Percentiles rank a stretch among this genome's conserved stretches.
Conservation (phyloP, 1,284 basidiomycete species). For the Apiotrichum gamsii region DNA sequence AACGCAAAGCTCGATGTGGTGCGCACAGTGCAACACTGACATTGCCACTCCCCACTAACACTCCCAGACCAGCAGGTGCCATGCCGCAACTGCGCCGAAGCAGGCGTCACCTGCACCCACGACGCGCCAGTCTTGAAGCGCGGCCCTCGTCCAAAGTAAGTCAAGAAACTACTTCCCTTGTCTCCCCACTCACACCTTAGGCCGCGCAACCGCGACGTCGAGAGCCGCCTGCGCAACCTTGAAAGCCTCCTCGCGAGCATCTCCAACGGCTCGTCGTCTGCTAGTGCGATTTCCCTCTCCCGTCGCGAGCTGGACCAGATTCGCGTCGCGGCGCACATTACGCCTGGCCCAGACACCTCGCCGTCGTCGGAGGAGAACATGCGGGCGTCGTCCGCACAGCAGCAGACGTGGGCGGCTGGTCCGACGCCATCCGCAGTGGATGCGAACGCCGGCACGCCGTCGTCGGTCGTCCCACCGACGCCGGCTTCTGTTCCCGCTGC, state of each 20-base stretch:
- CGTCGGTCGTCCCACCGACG: background rate
- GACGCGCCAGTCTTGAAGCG: conserved; percentile 32
- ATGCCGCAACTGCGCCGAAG: conserved; percentile 28
- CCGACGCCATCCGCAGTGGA: background rate
- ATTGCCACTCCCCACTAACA: background rate
- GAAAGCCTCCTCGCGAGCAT: conserved; percentile 28
- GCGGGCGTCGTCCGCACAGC: background rate
- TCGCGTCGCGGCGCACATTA: conserved; percentile 23
- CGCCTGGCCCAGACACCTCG: conserved; percentile 21
- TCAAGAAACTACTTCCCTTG: background rate
- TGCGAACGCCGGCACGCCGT: background rate
- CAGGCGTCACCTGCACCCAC: conserved; percentile 26
- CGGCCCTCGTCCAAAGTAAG: conserved; percentile 28
- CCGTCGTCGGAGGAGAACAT: conserved; percentile 13
- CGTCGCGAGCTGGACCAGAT: conserved; percentile 25
- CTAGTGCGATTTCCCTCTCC: conserved; percentile 19
- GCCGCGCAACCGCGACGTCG: conserved; percentile 23
- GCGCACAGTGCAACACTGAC: background rate
- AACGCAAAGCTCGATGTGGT: conserved; percentile 34
- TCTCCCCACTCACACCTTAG: conserved; percentile 6
- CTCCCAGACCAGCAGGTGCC: conserved; percentile 26
- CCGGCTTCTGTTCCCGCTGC: background rate
- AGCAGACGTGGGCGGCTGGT: background rate
- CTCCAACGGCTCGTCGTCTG: conserved; percentile 17
- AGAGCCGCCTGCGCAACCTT: conserved; percentile 28